Base-by-base conservation (phyloP, 164 flowering plant genomes). In the Kingdonia uniflora region DNA sequence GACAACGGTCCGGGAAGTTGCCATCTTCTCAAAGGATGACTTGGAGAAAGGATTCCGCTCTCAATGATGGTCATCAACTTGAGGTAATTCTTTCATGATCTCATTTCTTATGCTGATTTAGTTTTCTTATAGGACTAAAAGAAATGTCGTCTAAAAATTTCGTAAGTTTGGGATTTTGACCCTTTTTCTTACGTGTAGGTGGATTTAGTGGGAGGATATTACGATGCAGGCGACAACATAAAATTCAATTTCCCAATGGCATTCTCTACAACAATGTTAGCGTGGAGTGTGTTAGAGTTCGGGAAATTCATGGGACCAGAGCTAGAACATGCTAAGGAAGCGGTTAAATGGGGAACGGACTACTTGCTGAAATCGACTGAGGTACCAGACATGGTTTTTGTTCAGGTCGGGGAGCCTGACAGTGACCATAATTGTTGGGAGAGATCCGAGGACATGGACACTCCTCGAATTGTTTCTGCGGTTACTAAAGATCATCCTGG, bases 231-330 rank as follows among this genome's bases (percentile, higher is more conserved):
- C 0, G 95, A 82, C 77, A 83, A 88, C 44, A 74, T 88, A 1
- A 88, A 89, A 46, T 85, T 79, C 61, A 78, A 74, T 52, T 86
- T 86, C 47, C 95, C 97, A 1, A 82, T 86, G 97, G 94, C 95
- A 5, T 90, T 82, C 58, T 61, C 95, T 1, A 72, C 70, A 1
- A 86, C 97, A 6, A 52, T 86, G 73, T 59, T 90, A 2, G 68
- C 94, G 0, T 90, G 97, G 95, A 71, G 90, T 52, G 64, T 74
- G 4, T 6, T 80, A 6, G 97, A 86, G 40, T 86, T 75, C 26
- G 73, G 80, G 1, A 40, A 61, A 2, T 47, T 47, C 53, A 82
- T 89, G 84, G 76, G 68, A 0, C 19, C 69, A 0, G 85, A 85
- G 33, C 51, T 68, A 5, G 49, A 42, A 5, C 68, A 82, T 29